These are phyloP conservation scores for Penicillium sclerotigenum DNA, from an alignment of 2,329 filamentous ascomycete genomes.

Conservation along the genomic window DNA sequence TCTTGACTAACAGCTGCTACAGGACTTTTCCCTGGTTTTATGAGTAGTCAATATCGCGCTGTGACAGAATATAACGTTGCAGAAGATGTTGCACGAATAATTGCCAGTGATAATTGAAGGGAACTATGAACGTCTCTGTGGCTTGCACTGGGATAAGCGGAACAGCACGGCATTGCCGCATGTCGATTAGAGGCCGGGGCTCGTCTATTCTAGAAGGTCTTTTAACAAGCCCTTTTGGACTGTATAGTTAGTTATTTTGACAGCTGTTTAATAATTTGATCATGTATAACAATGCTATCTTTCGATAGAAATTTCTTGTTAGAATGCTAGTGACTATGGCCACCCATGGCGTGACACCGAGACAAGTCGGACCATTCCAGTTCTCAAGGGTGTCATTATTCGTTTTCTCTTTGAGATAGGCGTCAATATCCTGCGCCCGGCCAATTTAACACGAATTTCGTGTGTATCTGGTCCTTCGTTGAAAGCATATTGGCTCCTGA, in stretches of 20 bases:
- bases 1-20: constrained; percentile 2
- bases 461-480: not conserved
- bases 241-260: too few relatives aligned
- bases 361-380: not conserved
- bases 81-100: constrained; percentile 10
- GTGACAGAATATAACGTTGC: constrained; percentile 17
- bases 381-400: not conserved
- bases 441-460: not conserved
- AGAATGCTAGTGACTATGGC: not conserved
- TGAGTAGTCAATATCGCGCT: constrained; percentile 9
- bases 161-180: not conserved
- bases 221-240: not conserved
- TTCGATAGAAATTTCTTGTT: not conserved
- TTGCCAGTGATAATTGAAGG: not conserved
- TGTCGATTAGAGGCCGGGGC: not conserved
- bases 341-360: not conserved
- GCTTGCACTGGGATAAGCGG: not conserved
- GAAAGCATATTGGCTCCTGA: not conserved
- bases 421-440: not conserved
- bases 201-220: not conserved
- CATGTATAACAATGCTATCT: not conserved
- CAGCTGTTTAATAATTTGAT: not conserved
- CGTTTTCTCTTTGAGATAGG: not conserved
- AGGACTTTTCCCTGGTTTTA: constrained; percentile 26
- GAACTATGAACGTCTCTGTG: not conserved